These are phyloP conservation scores for Coemansia sp. DNA, from an alignment of 192 early-diverging fungal genomes.

Conservation along the genomic window DNA sequence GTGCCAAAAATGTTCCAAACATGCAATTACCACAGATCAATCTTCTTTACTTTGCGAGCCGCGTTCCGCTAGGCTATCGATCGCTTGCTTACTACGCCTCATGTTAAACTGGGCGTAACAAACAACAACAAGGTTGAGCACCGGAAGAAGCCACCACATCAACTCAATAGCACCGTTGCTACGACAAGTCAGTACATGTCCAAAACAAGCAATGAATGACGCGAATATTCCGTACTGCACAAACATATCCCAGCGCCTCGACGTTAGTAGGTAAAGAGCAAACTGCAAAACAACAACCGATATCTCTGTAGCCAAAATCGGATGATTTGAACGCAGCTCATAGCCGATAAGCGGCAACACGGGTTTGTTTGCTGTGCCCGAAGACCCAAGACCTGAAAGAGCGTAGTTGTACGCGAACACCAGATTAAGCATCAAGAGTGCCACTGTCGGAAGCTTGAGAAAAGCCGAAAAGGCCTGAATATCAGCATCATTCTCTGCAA, in stretches of 20 bases:
- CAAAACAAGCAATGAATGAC: slow-evolving; percentile 3
- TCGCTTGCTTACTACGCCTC: slow-evolving; percentile 29
- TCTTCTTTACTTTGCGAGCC: slow-evolving; percentile 28
- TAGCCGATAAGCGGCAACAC: slow-evolving; percentile 31
- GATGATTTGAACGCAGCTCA: slow-evolving; percentile 22
- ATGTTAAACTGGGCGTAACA: slow-evolving; percentile 50
- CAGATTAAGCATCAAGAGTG: slow-evolving; percentile 37
- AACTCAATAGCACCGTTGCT: slow-evolving; percentile 27
- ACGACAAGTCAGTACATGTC: slow-evolving; percentile 23
- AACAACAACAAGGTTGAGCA: slow-evolving; percentile 23
- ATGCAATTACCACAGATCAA: background rate
- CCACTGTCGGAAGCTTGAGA: slow-evolving; percentile 35
- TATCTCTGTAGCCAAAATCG: slow-evolving; percentile 41
- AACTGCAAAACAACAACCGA: slow-evolving; percentile 45
- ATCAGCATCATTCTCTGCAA: slow-evolving; percentile 42
- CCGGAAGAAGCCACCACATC: slow-evolving; percentile 43
- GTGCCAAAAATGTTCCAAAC: too few species aligned
- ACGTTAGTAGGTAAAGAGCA: slow-evolving; percentile 36
- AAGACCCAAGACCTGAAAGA: slow-evolving; percentile 15
- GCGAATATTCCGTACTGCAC: slow-evolving; percentile 1
- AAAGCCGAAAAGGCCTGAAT: slow-evolving; percentile 42
- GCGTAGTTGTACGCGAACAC: slow-evolving; percentile 46
- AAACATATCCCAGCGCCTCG: slow-evolving; percentile 33
- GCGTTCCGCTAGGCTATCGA: slow-evolving; percentile 22
- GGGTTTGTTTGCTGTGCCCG: background rate